Percentiles rank a stretch among this genome's conserved stretches.
These are phyloP conservation scores for Bruguiera sexangula DNA, from an alignment of 345 rosid species.

Conservation along the genomic window DNA sequence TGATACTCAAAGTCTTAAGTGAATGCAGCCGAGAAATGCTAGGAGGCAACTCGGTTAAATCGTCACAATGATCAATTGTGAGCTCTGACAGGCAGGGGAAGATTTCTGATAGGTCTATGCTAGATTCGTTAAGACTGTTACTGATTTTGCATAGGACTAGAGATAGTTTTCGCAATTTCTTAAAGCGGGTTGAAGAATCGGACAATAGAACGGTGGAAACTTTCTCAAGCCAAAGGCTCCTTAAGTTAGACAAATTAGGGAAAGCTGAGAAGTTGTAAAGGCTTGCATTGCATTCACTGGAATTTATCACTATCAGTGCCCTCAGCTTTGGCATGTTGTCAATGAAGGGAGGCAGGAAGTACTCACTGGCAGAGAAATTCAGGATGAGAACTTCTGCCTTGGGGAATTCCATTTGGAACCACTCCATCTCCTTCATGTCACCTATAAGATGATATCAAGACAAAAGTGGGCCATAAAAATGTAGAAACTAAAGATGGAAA, in stretches of 20 bases:
- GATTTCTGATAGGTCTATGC: constrained; percentile 38
- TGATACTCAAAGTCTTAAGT: constrained; percentile 63
- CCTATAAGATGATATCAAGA: constrained; percentile 35
- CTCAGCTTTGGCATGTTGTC: constrained; percentile 70
- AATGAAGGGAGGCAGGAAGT: constrained; percentile 74
- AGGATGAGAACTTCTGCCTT: constrained; percentile 80
- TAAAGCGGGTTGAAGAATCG: constrained; percentile 41
- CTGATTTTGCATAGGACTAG: constrained; percentile 70
- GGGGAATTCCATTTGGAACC: constrained; percentile 76
- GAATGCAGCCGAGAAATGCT: constrained; percentile 47
- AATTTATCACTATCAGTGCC: constrained; percentile 67
- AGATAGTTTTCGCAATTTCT: constrained; percentile 56
- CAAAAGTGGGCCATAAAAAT: neutral
- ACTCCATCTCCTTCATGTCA: constrained; percentile 78
- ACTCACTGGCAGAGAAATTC: constrained; percentile 58
- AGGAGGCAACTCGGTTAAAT: constrained; percentile 54
- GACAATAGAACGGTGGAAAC: constrained; percentile 49
- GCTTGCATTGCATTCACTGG: constrained; percentile 46
- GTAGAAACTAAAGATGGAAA: neutral
- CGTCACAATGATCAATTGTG: constrained; percentile 77
- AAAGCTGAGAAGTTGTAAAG: constrained; percentile 54
- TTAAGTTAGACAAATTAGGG: constrained; percentile 45
- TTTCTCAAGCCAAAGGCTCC: constrained; percentile 89
- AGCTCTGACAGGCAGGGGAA: constrained; percentile 68
- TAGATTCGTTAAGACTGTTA: constrained; percentile 51